Evolutionary conservation across 345 rosid species (phyloP), one percentile per base, ranked within the genome.

Genomic region (Dovyalis caffra): DNA sequence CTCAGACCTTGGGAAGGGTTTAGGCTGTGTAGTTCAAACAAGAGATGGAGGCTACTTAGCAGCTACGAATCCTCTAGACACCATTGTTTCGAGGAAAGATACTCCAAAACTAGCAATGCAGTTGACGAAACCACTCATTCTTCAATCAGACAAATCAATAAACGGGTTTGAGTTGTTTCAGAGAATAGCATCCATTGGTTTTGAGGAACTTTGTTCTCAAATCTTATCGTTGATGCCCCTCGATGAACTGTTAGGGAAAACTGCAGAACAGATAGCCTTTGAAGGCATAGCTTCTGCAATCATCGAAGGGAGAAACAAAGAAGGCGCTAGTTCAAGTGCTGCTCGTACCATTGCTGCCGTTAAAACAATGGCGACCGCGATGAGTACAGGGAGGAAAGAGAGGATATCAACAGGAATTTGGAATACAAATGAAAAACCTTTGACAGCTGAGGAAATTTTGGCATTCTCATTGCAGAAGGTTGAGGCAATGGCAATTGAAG

Each of bases 221-320:
- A 85, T 95, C 73, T 53, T 78, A 65, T 85, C 88, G 1, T 64
- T 82, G 35, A 89, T 95, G 98, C 90, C 94, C 0, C 76, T 89
- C 57, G 99, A 95, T 26, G 99, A 95, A 74, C 85, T 95, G 29
- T 80, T 84, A 37, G 99, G 97, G 21, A 95, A 95, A 81, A 91
- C 99, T 12, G 99, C 98, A 2, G 98, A 95, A 47, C 99, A 92
- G 83, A 87, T 95, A 67, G 99, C 99, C 68, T 95, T 95, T 23
- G 99, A 95, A 80, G 99, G 99, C 35, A 88, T 95, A 63, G 99
- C 99, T 21, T 92, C 97, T 5, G 94, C 96, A 18, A 90, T 95
- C 83, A 91, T 95, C 74, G 98, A 92, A 53, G 97, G 98, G 32
- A 87, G 99, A 81, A 91, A 86, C 83, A 95, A 88, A 81, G 99